A percentile compares a stretch with the other conserved stretches of the same genome.
phyloP scores from a whole-genome alignment of 1,284 basidiomycete genomes.

The Puccinia triticina region DNA sequence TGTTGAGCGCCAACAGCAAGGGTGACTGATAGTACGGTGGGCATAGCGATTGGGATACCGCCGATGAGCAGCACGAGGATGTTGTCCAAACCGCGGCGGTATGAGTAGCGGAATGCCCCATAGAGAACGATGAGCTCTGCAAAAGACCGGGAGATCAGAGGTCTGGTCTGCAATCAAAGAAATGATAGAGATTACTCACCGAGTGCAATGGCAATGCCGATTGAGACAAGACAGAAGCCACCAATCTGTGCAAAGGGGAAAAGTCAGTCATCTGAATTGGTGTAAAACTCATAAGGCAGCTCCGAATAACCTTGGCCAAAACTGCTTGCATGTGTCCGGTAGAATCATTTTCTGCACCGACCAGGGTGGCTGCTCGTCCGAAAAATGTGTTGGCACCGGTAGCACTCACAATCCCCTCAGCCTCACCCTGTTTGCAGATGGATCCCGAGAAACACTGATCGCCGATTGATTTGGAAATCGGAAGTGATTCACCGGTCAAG shows the following conservation, averaged over 20 bases:
- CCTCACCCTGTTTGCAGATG: constrained; percentile 93
- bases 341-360: constrained; percentile 94
- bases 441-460: constrained; percentile 71
- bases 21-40: constrained; percentile 91
- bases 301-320: constrained; percentile 20
- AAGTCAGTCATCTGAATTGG: constrained; percentile 64
- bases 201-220: constrained; percentile 62
- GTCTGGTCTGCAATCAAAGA: constrained; percentile 57
- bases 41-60: constrained; percentile 97
- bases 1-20: constrained; percentile 97
- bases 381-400: constrained; percentile 73
- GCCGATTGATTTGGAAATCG: constrained; percentile 76
- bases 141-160: constrained; percentile 70
- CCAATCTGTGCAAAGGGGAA: constrained; percentile 94
- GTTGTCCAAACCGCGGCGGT: constrained; percentile 92
- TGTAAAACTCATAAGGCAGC: constrained; percentile 54
- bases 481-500: constrained; percentile 91
- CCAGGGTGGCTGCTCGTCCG: constrained; percentile 81
- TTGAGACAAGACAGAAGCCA: constrained; percentile 89
- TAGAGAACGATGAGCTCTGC: constrained; percentile 87
- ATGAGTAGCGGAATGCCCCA: constrained; percentile 80
- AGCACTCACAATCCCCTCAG: constrained; percentile 96
- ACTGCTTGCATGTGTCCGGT: constrained; percentile 79
- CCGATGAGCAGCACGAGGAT: constrained; percentile 96
- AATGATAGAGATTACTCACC: constrained; percentile 15